Conservation (phyloP, 306 rosid genomes). For the Geum urbanum region DNA sequence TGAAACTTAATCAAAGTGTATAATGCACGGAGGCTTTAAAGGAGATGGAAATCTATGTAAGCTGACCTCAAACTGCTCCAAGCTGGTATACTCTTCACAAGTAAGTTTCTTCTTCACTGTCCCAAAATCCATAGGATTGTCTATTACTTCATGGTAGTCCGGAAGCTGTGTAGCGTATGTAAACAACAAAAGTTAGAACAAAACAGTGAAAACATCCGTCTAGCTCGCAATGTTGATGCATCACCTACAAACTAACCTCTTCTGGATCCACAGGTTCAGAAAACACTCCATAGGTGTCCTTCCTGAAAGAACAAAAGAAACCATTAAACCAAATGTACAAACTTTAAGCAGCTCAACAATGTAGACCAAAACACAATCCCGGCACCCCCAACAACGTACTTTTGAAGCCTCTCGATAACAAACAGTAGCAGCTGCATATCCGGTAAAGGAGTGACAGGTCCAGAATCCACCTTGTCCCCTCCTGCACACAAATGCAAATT, state of each 20-base stretch:
- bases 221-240: conserved; percentile 19
- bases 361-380: conserved; percentile 25
- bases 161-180: conserved; percentile 47
- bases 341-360: conserved; percentile 16
- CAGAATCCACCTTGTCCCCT: conserved; percentile 39
- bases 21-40: conserved; percentile 2
- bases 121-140: conserved; percentile 63
- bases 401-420: conserved; percentile 65
- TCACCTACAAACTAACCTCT: conserved; percentile 50
- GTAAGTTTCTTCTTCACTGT: conserved; percentile 56
- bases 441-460: conserved; percentile 57
- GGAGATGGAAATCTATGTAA: background rate
- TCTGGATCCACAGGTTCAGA: conserved; percentile 68
- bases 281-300: conserved; percentile 64
- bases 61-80: conserved; percentile 68
- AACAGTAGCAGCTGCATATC: conserved; percentile 57
- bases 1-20: background rate
- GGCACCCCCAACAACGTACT: conserved; percentile 37
- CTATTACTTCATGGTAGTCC: conserved; percentile 59
- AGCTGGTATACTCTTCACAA: conserved; percentile 39
- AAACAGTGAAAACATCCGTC: conserved; percentile 1
- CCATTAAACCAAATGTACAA: conserved; percentile 27
- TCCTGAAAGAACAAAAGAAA: conserved; percentile 38
- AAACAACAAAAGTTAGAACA: background rate
- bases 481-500: conserved; percentile 35